Conservation (phyloP, 805 yeast species). For the Myxozyma melibiosi region DNA sequence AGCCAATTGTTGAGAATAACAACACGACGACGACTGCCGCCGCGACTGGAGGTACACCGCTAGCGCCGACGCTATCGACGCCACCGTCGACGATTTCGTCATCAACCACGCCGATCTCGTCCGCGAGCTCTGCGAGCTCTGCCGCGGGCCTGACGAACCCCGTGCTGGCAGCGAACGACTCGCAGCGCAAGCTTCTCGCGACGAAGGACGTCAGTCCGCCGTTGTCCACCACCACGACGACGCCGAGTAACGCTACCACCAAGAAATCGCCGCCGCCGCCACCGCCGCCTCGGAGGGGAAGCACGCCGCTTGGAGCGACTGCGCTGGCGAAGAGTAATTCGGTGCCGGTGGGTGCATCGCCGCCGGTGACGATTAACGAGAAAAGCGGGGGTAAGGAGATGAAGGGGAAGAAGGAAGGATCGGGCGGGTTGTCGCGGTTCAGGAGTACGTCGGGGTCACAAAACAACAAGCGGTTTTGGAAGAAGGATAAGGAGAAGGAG, state of each 20-base stretch:
- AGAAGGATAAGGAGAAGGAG: constrained; percentile 17
- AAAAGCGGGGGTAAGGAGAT: no score
- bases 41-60: no score
- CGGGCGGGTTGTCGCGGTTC: constrained; percentile 25
- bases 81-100: constrained; percentile 15
- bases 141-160: background rate
- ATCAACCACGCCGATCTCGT: constrained; percentile 9
- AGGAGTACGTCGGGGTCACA: constrained; percentile 21
- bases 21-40: no score
- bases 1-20: no score
- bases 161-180: constrained; percentile 3
- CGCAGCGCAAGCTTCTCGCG: constrained; percentile 5
- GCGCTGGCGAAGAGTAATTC: background rate
- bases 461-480: constrained; percentile 31
- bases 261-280: constrained; percentile 10
- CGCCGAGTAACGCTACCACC: background rate
- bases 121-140: constrained; percentile 6
- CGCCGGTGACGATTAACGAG: no score
- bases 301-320: background rate
- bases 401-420: constrained; percentile 28
- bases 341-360: background rate
- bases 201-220: background rate
- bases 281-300: constrained; percentile 12
- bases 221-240: background rate
- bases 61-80: no score